phyloP scores from a whole-genome alignment of 106 monocot species.

The Apostasia ramifera region DNA sequence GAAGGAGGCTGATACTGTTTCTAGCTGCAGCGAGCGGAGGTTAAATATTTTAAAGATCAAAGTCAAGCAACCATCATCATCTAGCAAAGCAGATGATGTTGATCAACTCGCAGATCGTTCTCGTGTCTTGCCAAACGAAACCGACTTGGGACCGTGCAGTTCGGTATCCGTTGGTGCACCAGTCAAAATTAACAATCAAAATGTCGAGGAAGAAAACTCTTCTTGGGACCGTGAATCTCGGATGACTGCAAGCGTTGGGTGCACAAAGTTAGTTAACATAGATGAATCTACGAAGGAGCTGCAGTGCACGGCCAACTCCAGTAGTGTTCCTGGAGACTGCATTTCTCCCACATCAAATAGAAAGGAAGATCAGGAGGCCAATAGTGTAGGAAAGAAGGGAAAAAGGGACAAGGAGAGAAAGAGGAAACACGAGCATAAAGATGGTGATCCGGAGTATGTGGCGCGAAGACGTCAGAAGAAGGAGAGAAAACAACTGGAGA shows the following conservation, averaged over 20 bases:
- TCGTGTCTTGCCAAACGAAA: constrained; percentile 38
- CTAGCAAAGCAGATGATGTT: constrained; percentile 47
- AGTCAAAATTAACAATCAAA: constrained; percentile 26
- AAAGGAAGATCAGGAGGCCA: constrained; percentile 20
- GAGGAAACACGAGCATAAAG: constrained; percentile 33
- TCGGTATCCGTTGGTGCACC: constrained; percentile 98
- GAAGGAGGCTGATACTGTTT: constrained; percentile 60
- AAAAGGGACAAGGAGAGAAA: constrained; percentile 54
- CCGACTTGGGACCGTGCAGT: constrained; percentile 62
- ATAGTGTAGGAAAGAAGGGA: constrained; percentile 46
- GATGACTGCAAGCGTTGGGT: constrained; percentile 56
- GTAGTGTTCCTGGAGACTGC: constrained; percentile 13
- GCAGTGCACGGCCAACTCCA: constrained; percentile 83
- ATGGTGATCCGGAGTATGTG: constrained; percentile 61
- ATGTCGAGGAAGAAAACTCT: constrained; percentile 66
- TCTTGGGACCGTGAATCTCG: constrained; percentile 41
- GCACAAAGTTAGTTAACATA: constrained; percentile 44
- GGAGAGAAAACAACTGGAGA: constrained; percentile 68
- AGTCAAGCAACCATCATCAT: constrained; percentile 59
- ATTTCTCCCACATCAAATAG: constrained; percentile 18
- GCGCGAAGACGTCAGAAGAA: constrained; percentile 88
- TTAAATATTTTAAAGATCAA: constrained; percentile 62
- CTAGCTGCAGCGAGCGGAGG: constrained; percentile 69
- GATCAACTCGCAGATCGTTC: constrained; percentile 27
- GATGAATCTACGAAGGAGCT: constrained; percentile 49